phyloP scores from a whole-genome alignment of 75 land plant species.

The Cunninghamia lanceolata region DNA sequence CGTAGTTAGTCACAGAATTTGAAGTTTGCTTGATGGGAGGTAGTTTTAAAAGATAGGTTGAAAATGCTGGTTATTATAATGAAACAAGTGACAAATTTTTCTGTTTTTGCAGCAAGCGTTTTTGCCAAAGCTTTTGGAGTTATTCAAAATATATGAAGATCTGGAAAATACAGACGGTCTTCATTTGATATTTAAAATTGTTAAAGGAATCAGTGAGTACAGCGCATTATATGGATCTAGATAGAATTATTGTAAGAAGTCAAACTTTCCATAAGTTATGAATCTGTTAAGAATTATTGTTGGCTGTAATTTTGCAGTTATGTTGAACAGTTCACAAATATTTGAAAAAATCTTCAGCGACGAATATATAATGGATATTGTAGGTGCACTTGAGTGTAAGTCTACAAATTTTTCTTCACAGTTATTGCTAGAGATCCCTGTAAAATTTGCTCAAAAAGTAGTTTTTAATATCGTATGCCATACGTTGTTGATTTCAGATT shows the following conservation, averaged over 20 bases:
- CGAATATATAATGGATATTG: conserved; percentile 83
- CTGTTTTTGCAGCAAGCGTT: conserved; percentile 68
- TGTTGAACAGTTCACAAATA: conserved; percentile 76
- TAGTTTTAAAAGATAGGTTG: no score
- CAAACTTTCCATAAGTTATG: neutral
- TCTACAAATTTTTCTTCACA: conserved; percentile 2
- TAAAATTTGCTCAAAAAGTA: neutral
- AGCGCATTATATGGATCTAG: neutral
- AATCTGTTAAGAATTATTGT: neutral
- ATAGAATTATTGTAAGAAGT: neutral
- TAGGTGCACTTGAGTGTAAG: conserved; percentile 96
- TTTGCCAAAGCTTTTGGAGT: conserved; percentile 69
- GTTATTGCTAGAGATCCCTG: neutral
- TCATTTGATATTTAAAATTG: conserved; percentile 84
- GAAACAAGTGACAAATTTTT: neutral
- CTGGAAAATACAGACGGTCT: conserved; percentile 74
- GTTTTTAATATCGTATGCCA: neutral
- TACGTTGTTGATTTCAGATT: neutral
- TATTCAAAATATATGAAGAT: conserved; percentile 85
- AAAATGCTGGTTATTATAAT: neutral
- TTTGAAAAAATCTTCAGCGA: conserved; percentile 88
- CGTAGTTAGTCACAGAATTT: neutral
- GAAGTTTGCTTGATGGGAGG: neutral
- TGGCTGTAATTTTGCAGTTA: conserved; percentile 61
- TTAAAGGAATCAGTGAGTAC: conserved; percentile 85